Percentiles rank a stretch among this genome's conserved stretches.
phyloP scores from a whole-genome alignment of 371 early-diverging fungal species.

The Homolaphlyctis polyrhiza region DNA sequence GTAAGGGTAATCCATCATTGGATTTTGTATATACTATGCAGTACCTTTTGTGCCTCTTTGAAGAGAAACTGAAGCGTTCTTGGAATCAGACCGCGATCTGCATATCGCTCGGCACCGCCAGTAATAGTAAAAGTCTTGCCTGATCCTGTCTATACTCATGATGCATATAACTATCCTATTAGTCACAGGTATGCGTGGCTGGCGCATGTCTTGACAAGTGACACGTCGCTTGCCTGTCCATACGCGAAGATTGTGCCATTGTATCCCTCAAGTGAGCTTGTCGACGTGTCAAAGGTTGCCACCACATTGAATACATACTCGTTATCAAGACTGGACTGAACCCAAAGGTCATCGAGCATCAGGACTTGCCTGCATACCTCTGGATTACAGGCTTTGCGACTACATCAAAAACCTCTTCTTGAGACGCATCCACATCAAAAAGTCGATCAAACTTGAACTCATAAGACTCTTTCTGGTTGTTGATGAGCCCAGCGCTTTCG shows the following conservation, averaged over 20 bases:
- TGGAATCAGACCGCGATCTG: constrained; percentile 55
- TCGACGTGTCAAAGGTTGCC: neutral
- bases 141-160: constrained; percentile 58
- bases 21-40: neutral
- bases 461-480: constrained; percentile 43
- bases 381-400: constrained; percentile 52
- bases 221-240: constrained; percentile 28
- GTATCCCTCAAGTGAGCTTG: constrained; percentile 58
- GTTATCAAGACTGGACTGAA: constrained; percentile 12
- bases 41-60: constrained; percentile 38
- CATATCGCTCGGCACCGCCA: constrained; percentile 53
- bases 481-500: constrained; percentile 38
- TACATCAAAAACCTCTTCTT: constrained; percentile 59
- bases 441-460: constrained; percentile 54
- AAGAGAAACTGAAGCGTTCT: constrained; percentile 51
- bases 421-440: constrained; percentile 44
- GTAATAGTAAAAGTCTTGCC: constrained; percentile 76
- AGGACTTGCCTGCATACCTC: constrained; percentile 29
- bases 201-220: neutral
- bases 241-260: constrained; percentile 71
- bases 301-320: neutral
- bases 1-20: neutral
- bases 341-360: neutral
- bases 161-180: too few species aligned
- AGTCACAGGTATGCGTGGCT: neutral